Evolutionary conservation across 768 basidiomycete genomes (phyloP).

Genomic region (Leccinum truebloodii): DNA sequence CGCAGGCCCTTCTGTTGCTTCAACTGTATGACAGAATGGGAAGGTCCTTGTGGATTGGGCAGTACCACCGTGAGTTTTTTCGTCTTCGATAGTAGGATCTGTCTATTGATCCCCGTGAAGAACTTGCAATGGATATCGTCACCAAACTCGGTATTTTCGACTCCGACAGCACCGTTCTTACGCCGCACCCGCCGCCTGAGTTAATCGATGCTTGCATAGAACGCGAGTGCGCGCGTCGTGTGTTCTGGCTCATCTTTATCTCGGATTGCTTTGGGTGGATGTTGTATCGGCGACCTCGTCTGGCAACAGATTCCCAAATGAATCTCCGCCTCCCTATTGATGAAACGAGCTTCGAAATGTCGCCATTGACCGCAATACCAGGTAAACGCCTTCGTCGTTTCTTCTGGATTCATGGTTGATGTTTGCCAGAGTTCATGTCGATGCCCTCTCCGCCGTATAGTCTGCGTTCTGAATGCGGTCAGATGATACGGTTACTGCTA

Average conservation of each 20-base stretch:
- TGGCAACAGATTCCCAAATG: constrained; percentile 45
- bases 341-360: constrained; percentile 79
- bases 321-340: constrained; percentile 74
- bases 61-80: constrained; percentile 32
- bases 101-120: constrained; percentile 40
- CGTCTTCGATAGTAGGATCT: background rate
- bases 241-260: constrained; percentile 77
- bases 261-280: constrained; percentile 51
- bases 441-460: constrained; percentile 61
- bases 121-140: constrained; percentile 62
- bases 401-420: constrained; percentile 9
- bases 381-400: constrained; percentile 21
- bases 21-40: constrained; percentile 63
- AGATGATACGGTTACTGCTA: constrained; percentile 67
- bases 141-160: constrained; percentile 65
- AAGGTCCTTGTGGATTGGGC: constrained; percentile 34
- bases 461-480: constrained; percentile 59
- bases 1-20: constrained; percentile 73
- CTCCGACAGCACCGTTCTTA: constrained; percentile 59
- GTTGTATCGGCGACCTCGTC: constrained; percentile 36
- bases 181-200: constrained; percentile 58
- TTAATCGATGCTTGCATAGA: constrained; percentile 65
- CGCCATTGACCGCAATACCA: constrained; percentile 41
- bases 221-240: constrained; percentile 76
- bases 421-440: constrained; percentile 61